phyloP scores from a whole-genome alignment of 192 early-diverging fungal species.

The Thoreauomyces humboldtii region DNA sequence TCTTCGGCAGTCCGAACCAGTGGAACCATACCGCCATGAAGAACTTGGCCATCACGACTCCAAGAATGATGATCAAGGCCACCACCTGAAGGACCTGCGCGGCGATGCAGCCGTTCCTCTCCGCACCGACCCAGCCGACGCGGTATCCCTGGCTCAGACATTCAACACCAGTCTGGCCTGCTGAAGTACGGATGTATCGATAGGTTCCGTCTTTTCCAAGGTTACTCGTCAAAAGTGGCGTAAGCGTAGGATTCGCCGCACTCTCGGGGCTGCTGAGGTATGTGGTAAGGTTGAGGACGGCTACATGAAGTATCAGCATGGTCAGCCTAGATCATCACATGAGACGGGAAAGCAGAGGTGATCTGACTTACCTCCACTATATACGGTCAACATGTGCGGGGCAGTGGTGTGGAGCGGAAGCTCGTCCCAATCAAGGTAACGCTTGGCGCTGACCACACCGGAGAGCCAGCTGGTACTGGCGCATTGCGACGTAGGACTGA shows the following conservation, averaged over 20 bases:
- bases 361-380: constrained; percentile 34
- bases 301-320: too few relatives aligned
- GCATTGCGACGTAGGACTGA: background rate
- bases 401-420: background rate
- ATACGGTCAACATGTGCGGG: constrained; percentile 35
- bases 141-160: constrained; percentile 28
- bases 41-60: constrained; percentile 43
- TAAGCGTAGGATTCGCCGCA: background rate
- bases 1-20: constrained; percentile 37
- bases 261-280: constrained; percentile 9
- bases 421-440: constrained; percentile 15
- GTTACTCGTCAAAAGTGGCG: constrained; percentile 4
- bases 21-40: constrained; percentile 46
- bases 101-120: constrained; percentile 39
- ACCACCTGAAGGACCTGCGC: constrained; percentile 28
- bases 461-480: background rate
- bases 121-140: constrained; percentile 32
- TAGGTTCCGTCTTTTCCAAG: constrained; percentile 40
- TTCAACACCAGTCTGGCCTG: constrained; percentile 19
- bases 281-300: constrained; percentile 42
- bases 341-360: too few relatives aligned
- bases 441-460: constrained; percentile 9
- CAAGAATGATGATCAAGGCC: constrained; percentile 38
- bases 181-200: constrained; percentile 14
- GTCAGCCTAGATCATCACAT: too few relatives aligned